Evolutionary conservation across 2,329 filamentous ascomycete species (phyloP), one percentile per base, ranked within the genome.

Genomic region (Apiospora aurea): DNA sequence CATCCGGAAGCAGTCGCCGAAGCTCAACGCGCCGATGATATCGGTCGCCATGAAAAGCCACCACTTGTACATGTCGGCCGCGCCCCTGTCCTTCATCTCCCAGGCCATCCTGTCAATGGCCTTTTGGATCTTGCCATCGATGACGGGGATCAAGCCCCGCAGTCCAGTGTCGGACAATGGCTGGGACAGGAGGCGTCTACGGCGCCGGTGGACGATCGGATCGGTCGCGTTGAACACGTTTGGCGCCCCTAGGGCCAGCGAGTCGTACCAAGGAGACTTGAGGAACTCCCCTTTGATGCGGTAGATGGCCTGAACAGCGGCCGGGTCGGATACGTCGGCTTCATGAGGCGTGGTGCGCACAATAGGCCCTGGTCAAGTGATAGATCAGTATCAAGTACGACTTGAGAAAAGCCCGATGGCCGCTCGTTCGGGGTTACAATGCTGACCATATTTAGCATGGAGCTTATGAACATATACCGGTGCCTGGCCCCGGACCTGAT

Each of bases 31-130:
- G 0, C 84, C 86, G 69, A 89, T 87, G 0, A 88, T 78, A 75
- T 90, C 88, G 0, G 87, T 88, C 0, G 87, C 79, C 82, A 89
- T 84, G 70, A 87, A 88, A 4, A 84, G 76, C 80, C 82, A 87
- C 87, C 87, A 90, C 71, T 88, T 88, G 72, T 83, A 82, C 0
- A 89, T 18, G 24, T 64, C 71, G 18, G 72, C 71, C 11, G 68
- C 74, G 0, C 84, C 84, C 11, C 77, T 76, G 0, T 72, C 69
- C n/a, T 78, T 71, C 73, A 84, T 81, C 67, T 89, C 87, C 24
- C 83, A 77, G 0, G 73, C 77, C 29, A 90, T 88, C 64, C 78
- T 80, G 1, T 81, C 46, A 1, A 89, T 80, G 0, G 85, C 78
- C 13, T 86, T 73, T 0, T 80, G 75, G 0, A 84, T 79, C 29